Percentiles rank a stretch among this genome's conserved stretches.
phyloP scores from a whole-genome alignment of 176 grass and related monocot genomes.

The Carex scoparia region DNA sequence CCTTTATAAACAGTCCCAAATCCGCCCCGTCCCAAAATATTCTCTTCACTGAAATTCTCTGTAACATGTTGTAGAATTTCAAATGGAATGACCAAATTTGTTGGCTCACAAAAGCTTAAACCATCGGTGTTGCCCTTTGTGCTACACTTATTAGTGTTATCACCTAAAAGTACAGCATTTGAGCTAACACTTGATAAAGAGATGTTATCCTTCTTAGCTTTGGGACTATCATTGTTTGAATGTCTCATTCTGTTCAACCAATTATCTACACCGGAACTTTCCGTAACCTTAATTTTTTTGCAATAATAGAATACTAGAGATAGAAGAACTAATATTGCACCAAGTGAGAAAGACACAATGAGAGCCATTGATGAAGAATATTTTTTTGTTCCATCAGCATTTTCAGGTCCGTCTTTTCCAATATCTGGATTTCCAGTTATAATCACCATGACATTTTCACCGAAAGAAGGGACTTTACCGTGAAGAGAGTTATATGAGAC shows the following conservation, averaged over 20 bases:
- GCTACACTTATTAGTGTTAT: background rate
- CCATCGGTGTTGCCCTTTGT: background rate
- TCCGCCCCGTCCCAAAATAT: constrained; percentile 15
- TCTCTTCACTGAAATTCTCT: constrained; percentile 18
- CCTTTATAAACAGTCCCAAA: constrained; percentile 28
- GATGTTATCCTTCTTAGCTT: constrained; percentile 10
- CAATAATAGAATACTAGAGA: background rate
- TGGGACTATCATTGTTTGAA: background rate
- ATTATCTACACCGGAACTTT: background rate
- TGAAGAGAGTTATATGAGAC: constrained; percentile 67
- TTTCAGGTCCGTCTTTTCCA: constrained; percentile 12
- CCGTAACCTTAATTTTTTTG: background rate
- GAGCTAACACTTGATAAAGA: constrained; percentile 17
- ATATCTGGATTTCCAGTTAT: constrained; percentile 51
- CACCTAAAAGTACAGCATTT: constrained; percentile 9
- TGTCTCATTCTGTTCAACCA: constrained; percentile 19
- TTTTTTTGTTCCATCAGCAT: background rate
- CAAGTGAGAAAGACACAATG: background rate
- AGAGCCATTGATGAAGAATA: background rate
- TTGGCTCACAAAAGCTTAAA: constrained; percentile 23
- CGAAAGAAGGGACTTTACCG: constrained; percentile 56
- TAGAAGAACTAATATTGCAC: constrained; percentile 1
- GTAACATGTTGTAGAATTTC: constrained; percentile 7
- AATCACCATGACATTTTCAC: constrained; percentile 33
- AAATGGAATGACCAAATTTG: constrained; percentile 4